Evolutionary conservation across 1,284 basidiomycete genomes (phyloP), one percentile per base, ranked within the genome.

Genomic region (Irpex sp.): DNA sequence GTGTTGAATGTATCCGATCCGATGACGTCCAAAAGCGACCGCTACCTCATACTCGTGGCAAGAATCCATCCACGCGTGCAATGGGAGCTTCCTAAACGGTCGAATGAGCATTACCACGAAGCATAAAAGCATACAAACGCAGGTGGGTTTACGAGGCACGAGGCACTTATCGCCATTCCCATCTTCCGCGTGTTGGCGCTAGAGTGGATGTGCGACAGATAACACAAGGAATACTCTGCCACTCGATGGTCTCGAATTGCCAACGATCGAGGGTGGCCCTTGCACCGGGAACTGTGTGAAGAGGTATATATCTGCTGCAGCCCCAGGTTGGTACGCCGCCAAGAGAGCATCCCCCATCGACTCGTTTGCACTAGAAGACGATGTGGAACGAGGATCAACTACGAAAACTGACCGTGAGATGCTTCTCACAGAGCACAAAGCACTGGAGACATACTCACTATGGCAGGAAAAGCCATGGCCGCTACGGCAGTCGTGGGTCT

Each of bases 391-490:
- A 38, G 38, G 26, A 47, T 19, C 11, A 13, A 4, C 36, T 58
- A 4, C 37, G 26, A 44, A 40, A 40, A 26, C 54, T 62, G 5
- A 13, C 26, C 15, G 51, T 62, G 47, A 56, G 61, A 21, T 38
- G 34, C 17, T 65, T 9, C 9, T 62, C 61, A 54, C 40, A 55
- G 44, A n/a, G 48, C 11, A 62, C 49, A 54, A 57, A 58, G 47
- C 37, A 55, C 15, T 65, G 64, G 64, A 40, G 52, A 47, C 58
- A 57, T 56, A 61, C 48, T 36, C 58, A 44, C 51, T 26, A 59
- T 34, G 36, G 62, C 37, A 48, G 34, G 38, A 63, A 59, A 38
- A 56, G 54, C 54, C 47, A 17, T 49, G 34, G 21, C n/a, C 54
- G 54, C 40, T 26, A n/a, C 40, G 55, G 15, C 58, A 44, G 17